A percentile compares a stretch with the other conserved stretches of the same genome.
These are phyloP conservation scores for Saururus chinensis DNA, from an alignment of 164 flowering plant genomes.

Conservation along the genomic window DNA sequence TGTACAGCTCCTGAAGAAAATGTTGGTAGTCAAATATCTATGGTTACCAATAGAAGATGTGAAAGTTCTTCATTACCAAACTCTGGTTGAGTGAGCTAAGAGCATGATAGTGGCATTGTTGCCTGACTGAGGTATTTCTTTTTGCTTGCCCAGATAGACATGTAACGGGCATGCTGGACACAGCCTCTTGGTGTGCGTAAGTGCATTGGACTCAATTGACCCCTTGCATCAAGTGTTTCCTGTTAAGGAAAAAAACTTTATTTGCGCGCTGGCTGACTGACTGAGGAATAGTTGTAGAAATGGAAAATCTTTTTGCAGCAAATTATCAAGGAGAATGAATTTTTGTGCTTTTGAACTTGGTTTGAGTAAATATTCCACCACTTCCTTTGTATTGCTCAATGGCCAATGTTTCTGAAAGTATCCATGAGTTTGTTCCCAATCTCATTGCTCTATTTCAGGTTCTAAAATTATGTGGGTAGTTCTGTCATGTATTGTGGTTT, in stretches of 20 bases:
- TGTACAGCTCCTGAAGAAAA: not conserved
- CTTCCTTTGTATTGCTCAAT: not conserved
- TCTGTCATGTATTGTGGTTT: not conserved
- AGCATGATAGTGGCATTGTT: not conserved
- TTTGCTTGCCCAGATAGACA: not conserved
- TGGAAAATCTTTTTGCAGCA: not conserved
- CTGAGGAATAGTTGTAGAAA: not conserved
- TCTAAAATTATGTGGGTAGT: not conserved
- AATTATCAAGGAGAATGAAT: too few relatives aligned
- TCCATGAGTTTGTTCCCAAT: not conserved
- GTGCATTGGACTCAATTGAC: not conserved
- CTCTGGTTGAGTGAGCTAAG: not conserved
- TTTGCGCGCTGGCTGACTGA: not conserved
- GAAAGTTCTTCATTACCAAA: not conserved
- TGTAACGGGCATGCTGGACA: not conserved
- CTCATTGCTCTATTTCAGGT: not conserved
- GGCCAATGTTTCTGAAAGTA: not conserved
- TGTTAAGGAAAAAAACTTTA: not conserved
- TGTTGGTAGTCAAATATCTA: not conserved
- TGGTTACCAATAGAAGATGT: not conserved
- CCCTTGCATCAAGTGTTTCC: not conserved
- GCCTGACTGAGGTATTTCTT: not conserved
- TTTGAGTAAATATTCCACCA: not conserved
- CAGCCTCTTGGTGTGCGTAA: not conserved
- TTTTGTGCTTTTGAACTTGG: not conserved